Percentiles rank a stretch among this genome's conserved stretches.
phyloP scores from a whole-genome alignment of 495 filamentous ascomycete species.

The Oidiodendron maius region DNA sequence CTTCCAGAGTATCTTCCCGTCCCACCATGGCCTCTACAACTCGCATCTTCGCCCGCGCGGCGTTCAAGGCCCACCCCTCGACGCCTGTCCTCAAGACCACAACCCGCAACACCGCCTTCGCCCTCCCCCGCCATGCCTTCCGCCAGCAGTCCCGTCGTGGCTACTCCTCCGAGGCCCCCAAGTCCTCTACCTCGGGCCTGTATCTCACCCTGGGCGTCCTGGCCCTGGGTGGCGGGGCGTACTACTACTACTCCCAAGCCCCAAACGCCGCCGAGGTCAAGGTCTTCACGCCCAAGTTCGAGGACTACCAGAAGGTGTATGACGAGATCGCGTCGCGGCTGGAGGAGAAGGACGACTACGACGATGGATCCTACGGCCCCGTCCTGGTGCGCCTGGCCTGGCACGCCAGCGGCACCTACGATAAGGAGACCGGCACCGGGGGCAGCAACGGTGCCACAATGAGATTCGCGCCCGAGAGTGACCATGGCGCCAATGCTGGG shows the following conservation, averaged over 20 bases:
- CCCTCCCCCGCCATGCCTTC: slow-evolving; percentile 51
- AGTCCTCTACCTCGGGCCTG: slow-evolving; percentile 48
- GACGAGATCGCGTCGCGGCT: slow-evolving; percentile 73
- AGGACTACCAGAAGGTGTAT: slow-evolving; percentile 96
- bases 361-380: slow-evolving; percentile 93
- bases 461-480: slow-evolving; percentile 87
- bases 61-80: slow-evolving; percentile 15
- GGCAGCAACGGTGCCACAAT: slow-evolving; percentile 97
- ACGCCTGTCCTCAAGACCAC: slow-evolving; percentile 31
- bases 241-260: slow-evolving; percentile 60
- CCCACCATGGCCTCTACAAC: slow-evolving; percentile 15
- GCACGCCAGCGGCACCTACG: slow-evolving; percentile 86
- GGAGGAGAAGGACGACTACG: slow-evolving; percentile 88
- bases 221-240: slow-evolving; percentile 58
- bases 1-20: neutral
- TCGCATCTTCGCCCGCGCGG: slow-evolving; percentile 20
- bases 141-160: slow-evolving; percentile 62
- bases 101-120: slow-evolving; percentile 39
- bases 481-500: slow-evolving; percentile 93
- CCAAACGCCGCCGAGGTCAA: slow-evolving; percentile 34
- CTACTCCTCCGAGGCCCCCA: slow-evolving; percentile 60
- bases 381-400: slow-evolving; percentile 81
- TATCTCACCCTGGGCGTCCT: slow-evolving; percentile 48
- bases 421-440: slow-evolving; percentile 82
- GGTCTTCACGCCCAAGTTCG: slow-evolving; percentile 66